Percentiles rank a stretch among this genome's conserved stretches.
phyloP scores from a whole-genome alignment of 495 filamentous ascomycete genomes.

The Achaetomiella virescens region DNA sequence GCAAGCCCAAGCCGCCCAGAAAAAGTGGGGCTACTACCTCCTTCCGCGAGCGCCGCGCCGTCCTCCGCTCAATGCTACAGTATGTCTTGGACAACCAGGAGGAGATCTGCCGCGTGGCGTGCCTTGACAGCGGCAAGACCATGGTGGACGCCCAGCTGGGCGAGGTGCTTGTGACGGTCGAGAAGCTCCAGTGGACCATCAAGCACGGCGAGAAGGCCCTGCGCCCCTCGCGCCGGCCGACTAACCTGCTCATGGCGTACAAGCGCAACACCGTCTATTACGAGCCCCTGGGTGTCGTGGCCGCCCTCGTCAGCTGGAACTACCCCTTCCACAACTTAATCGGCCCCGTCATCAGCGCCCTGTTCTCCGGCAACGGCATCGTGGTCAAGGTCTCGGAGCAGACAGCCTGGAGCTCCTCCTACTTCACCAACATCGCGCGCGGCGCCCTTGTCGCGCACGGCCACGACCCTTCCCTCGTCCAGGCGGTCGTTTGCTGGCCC shows the following conservation, averaged over 20 bases:
- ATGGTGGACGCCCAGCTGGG: slow-evolving; percentile 88
- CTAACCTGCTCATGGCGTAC: slow-evolving; percentile 88
- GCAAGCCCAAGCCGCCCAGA: slow-evolving; percentile 67
- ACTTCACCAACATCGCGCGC: slow-evolving; percentile 71
- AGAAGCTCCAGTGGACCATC: slow-evolving; percentile 94
- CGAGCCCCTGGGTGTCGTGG: slow-evolving; percentile 89
- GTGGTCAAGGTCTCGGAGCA: slow-evolving; percentile 89
- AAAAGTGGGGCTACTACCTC: slow-evolving; percentile 73
- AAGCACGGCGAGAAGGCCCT: slow-evolving; percentile 83
- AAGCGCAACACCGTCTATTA: slow-evolving; percentile 88
- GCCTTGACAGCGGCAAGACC: slow-evolving; percentile 95
- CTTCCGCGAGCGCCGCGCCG: slow-evolving; percentile 69
- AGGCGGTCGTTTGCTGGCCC: slow-evolving; percentile 83
- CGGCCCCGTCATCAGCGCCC: slow-evolving; percentile 78
- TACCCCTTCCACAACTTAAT: slow-evolving; percentile 94
- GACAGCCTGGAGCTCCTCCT: slow-evolving; percentile 81
- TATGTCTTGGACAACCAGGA: slow-evolving; percentile 86
- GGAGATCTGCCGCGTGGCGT: slow-evolving; percentile 75
- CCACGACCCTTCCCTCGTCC: slow-evolving; percentile 75
- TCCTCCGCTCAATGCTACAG: slow-evolving; percentile 76
- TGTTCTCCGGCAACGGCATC: slow-evolving; percentile 90
- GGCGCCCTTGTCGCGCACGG: slow-evolving; percentile 77
- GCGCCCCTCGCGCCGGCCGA: slow-evolving; percentile 61
- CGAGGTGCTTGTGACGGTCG: slow-evolving; percentile 86
- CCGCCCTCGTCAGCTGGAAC: slow-evolving; percentile 95